phyloP scores from a whole-genome alignment of 2,329 filamentous ascomycete species.

The Pseudogymnoascus sp. region DNA sequence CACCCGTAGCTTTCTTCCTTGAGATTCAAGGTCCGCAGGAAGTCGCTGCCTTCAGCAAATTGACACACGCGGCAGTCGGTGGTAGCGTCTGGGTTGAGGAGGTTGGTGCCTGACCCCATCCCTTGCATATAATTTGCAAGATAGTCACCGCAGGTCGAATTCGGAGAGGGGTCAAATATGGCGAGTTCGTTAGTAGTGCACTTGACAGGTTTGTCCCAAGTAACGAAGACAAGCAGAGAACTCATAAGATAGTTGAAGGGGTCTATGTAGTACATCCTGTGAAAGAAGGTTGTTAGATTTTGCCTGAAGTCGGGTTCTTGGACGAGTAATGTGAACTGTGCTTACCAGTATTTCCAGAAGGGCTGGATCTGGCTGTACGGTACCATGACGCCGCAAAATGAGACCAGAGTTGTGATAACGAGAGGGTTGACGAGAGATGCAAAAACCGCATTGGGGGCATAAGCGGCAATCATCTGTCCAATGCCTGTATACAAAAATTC shows the following conservation, averaged over 20 bases:
- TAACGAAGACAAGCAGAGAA: conserved; percentile 46
- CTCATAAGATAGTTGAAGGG: conserved; percentile 58
- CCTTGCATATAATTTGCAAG: conserved; percentile 44
- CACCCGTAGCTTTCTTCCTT: conserved; percentile 57
- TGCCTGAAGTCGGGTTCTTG: background rate
- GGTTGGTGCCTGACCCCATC: conserved; percentile 33
- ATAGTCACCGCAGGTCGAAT: conserved; percentile 52
- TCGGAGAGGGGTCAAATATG: conserved; percentile 30
- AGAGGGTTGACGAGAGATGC: conserved; percentile 52
- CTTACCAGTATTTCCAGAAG: conserved; percentile 54
- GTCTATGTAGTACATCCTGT: conserved; percentile 47
- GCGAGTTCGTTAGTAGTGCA: conserved; percentile 46
- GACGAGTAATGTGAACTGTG: background rate
- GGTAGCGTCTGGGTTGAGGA: conserved; percentile 55
- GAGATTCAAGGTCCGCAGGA: conserved; percentile 53
- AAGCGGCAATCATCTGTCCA: conserved; percentile 56
- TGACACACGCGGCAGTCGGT: conserved; percentile 54
- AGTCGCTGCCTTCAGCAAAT: conserved; percentile 53
- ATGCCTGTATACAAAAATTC: conserved; percentile 56
- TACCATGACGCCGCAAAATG: conserved; percentile 70
- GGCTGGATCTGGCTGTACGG: conserved; percentile 54
- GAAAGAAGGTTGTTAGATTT: background rate
- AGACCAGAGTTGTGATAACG: conserved; percentile 55
- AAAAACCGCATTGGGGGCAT: conserved; percentile 54
- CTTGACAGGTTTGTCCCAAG: conserved; percentile 41